A percentile compares a stretch with the other conserved stretches of the same genome.
phyloP scores from a whole-genome alignment of 192 early-diverging fungal species.

The Helicostylum pulchrum region DNA sequence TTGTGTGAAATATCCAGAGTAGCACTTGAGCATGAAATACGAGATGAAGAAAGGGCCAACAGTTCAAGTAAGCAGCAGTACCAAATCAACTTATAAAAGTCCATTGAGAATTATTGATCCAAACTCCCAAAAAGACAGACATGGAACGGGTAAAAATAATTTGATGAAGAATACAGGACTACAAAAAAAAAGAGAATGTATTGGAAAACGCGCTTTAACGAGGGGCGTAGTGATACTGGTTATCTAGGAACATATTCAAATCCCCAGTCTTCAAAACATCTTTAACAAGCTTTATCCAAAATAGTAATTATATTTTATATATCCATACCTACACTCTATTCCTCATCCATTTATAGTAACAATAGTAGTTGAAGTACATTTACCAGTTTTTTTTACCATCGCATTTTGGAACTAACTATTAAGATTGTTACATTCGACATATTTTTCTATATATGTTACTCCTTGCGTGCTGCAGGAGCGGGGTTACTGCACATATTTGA shows the following conservation, averaged over 20 bases:
- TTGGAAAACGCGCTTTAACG: conserved; percentile 12
- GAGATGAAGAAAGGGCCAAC: conserved; percentile 4
- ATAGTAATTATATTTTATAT: conserved; percentile 6
- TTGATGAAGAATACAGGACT: conserved; percentile 11
- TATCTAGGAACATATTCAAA: conserved; percentile 10
- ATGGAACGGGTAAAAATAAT: conserved; percentile 13
- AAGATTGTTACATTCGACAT: too few species aligned
- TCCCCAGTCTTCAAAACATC: conserved; percentile 17
- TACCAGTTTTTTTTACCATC: too few species aligned
- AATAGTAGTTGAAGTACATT: conserved; percentile 1
- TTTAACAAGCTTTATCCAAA: conserved; percentile 11
- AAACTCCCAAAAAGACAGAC: conserved; percentile 7
- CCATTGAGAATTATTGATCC: conserved; percentile 6
- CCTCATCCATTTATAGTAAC: background rate
- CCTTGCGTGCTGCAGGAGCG: too few species aligned
- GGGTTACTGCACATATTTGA: too few species aligned
- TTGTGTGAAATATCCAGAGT: background rate
- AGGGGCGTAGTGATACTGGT: conserved; percentile 8
- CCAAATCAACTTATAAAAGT: background rate
- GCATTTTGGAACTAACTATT: too few species aligned
- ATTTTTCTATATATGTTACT: too few species aligned
- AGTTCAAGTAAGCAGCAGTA: conserved; percentile 5
- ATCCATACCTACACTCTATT: background rate
- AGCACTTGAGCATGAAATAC: conserved; percentile 14
- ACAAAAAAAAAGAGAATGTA: conserved; percentile 16